A percentile compares a stretch with the other conserved stretches of the same genome.
These are phyloP conservation scores for Austroboletus festivus DNA, from an alignment of 768 basidiomycete genomes.

Conservation along the genomic window DNA sequence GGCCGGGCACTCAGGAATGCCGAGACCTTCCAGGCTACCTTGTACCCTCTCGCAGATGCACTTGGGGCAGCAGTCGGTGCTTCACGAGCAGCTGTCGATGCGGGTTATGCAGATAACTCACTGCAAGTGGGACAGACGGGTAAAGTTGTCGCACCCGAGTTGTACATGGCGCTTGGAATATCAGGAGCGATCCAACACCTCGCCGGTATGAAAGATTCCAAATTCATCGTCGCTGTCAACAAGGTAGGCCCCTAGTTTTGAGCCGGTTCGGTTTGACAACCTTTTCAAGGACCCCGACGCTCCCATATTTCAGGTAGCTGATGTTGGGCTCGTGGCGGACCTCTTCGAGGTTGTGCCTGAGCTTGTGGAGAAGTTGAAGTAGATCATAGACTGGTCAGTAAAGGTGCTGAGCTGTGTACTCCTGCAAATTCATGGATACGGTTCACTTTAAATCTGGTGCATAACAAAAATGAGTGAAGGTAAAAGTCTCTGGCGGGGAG, in stretches of 20 bases:
- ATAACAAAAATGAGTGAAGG: too few relatives aligned
- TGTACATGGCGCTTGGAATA: slow-evolving; percentile 96
- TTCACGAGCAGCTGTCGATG: slow-evolving; percentile 96
- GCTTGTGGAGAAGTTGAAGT: slow-evolving; percentile 82
- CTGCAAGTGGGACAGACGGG: slow-evolving; percentile 99
- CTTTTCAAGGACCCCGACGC: slow-evolving; percentile 83
- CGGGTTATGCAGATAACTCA: slow-evolving; percentile 97
- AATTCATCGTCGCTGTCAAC: slow-evolving; percentile 96
- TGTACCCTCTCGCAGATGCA: slow-evolving; percentile 90
- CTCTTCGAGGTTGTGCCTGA: slow-evolving; percentile 91
- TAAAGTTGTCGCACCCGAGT: slow-evolving; percentile 94
- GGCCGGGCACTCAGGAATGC: slow-evolving; percentile 93
- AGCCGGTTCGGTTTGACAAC: slow-evolving; percentile 13
- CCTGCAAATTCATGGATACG: background rate
- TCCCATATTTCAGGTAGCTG: slow-evolving; percentile 98
- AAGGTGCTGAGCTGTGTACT: too few relatives aligned
- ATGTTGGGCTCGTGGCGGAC: slow-evolving; percentile 91
- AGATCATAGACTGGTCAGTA: slow-evolving; percentile 12
- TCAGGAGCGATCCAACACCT: slow-evolving; percentile 99
- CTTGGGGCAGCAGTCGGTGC: slow-evolving; percentile 96
- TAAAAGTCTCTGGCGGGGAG: slow-evolving; percentile 49
- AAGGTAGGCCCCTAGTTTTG: slow-evolving; percentile 52
- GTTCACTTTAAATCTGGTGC: too few relatives aligned
- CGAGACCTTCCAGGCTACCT: slow-evolving; percentile 81
- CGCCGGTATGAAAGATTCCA: slow-evolving; percentile 99